phyloP scores from a whole-genome alignment of 2,329 filamentous ascomycete species.

The Fusarium citri region DNA sequence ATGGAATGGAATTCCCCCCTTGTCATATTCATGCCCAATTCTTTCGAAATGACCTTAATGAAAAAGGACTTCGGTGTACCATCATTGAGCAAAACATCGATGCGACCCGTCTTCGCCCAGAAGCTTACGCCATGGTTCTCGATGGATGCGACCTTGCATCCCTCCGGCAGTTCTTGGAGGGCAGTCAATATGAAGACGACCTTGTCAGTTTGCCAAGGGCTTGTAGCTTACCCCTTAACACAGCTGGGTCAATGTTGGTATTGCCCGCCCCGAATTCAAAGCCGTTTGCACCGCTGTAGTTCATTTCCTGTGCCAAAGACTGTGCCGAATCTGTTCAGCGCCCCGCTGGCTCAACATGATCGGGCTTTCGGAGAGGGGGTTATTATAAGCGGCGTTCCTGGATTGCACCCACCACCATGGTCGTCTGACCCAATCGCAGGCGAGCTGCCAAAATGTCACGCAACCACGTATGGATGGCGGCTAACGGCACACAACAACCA shows the following conservation, averaged over 20 bases:
- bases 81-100: accelerated
- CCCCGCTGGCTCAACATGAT: not conserved
- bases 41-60: not conserved
- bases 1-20: no score
- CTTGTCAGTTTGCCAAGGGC: not conserved
- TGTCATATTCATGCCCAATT: accelerated
- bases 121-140: not conserved
- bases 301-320: not conserved
- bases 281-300: not conserved
- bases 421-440: not conserved
- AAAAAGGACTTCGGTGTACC: not conserved
- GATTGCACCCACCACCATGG: not conserved
- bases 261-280: not conserved
- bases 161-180: not conserved
- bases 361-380: not conserved
- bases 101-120: not conserved
- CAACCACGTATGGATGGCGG: no score
- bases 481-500: no score
- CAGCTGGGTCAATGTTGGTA: not conserved
- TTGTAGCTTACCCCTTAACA: not conserved
- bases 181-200: not conserved
- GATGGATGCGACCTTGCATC: not conserved
- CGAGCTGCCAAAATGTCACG: not conserved
- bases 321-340: not conserved
- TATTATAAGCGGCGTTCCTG: not conserved